Conservation (phyloP, 352 stramenopile species). For the Aphanomyces cochlioides region DNA sequence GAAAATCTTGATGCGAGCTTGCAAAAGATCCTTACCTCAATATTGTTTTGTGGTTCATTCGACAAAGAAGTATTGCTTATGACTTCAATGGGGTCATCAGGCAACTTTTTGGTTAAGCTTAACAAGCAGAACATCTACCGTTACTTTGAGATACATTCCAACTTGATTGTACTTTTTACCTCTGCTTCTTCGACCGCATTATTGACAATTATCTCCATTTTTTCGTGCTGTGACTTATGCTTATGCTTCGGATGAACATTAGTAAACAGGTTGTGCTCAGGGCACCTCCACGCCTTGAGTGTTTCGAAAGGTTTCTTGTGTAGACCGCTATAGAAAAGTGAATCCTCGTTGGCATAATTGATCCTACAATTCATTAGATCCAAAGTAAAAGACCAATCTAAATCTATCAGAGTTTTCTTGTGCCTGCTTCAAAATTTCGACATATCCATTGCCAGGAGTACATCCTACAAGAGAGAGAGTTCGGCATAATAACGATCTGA, state of each 20-base stretch:
- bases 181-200: background rate
- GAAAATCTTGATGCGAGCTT: too few species aligned
- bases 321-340: background rate
- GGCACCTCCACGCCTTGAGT: background rate
- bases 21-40: background rate
- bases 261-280: background rate
- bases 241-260: background rate
- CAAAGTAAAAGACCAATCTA: slow-evolving; percentile 5
- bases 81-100: too few species aligned
- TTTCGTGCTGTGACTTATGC: background rate
- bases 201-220: background rate
- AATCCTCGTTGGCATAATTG: background rate
- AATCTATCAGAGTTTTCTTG: background rate
- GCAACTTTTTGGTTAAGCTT: too few species aligned
- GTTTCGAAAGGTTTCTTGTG: background rate
- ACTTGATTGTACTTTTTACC: background rate
- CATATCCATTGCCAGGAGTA: background rate
- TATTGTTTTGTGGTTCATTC: too few species aligned
- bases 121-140: too few species aligned
- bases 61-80: too few species aligned
- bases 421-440: background rate
- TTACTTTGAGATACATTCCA: too few species aligned
- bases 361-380: background rate
- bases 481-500: background rate
- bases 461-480: background rate